phyloP scores from a whole-genome alignment of 208 protist species.

The Phytomonas sp. region DNA sequence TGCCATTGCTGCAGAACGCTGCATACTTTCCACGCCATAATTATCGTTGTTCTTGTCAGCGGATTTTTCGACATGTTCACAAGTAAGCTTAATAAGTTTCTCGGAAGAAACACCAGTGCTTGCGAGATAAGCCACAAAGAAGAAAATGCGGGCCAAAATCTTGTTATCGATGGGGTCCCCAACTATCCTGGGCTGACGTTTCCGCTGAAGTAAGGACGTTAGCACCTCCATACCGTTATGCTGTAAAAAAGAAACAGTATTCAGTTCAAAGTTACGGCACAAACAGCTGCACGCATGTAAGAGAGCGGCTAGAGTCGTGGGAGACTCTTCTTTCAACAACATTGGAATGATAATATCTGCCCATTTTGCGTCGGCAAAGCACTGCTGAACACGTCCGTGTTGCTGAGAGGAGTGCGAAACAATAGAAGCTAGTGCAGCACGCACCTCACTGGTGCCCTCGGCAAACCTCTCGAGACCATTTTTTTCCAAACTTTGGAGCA shows the following conservation, averaged over 20 bases:
- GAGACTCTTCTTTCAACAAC: constrained; percentile 12
- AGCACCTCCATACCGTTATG: constrained; percentile 27
- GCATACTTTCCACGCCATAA: constrained; percentile 21
- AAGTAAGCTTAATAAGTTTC: constrained; percentile 21
- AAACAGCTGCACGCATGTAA: constrained; percentile 64
- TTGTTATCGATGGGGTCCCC: constrained; percentile 16
- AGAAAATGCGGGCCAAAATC: constrained; percentile 31
- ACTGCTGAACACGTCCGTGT: constrained; percentile 43
- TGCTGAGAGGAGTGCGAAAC: constrained; percentile 52
- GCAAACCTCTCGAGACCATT: not conserved
- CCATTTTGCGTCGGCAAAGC: constrained; percentile 34
- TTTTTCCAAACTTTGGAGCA: constrained; percentile 5
- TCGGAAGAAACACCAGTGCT: constrained; percentile 29
- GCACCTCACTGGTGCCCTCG: not conserved
- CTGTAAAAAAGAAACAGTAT: constrained; percentile 33
- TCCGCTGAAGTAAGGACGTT: not conserved
- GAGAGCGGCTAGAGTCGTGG: constrained; percentile 23
- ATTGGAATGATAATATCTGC: constrained; percentile 18
- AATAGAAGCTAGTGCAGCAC: constrained; percentile 12
- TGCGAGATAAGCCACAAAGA: constrained; percentile 44
- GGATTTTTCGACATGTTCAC: constrained; percentile 12
- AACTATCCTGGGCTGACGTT: not conserved
- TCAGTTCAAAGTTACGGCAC: constrained; percentile 40
- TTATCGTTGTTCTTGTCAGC: constrained; percentile 4
- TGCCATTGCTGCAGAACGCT: constrained; percentile 28